Conservation (phyloP, 2,329 filamentous ascomycete species). For the Xylogone sp. region DNA sequence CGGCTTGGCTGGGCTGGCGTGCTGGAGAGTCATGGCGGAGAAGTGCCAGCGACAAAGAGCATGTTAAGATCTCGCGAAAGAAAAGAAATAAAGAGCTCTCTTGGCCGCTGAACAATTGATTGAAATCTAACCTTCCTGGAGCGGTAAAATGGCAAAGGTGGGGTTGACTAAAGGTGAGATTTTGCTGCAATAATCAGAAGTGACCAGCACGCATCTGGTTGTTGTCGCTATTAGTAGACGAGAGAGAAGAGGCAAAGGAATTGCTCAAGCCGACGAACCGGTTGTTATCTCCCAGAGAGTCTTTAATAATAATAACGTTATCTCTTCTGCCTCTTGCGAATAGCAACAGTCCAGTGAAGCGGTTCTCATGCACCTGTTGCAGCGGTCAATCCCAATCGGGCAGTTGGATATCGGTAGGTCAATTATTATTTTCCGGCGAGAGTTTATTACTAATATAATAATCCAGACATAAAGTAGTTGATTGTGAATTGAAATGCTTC, state of each 20-base stretch:
- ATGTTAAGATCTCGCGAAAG: too few relatives aligned
- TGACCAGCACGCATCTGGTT: too few relatives aligned
- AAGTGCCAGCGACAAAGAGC: not conserved
- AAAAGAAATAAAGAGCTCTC: too few relatives aligned
- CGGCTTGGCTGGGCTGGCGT: not conserved
- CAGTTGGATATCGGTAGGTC: not conserved
- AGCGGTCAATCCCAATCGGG: not conserved
- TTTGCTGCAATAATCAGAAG: too few relatives aligned
- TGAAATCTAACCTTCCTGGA: too few relatives aligned
- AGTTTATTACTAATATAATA: too few relatives aligned
- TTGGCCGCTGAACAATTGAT: too few relatives aligned
- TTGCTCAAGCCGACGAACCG: not conserved
- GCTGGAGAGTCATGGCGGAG: not conserved
- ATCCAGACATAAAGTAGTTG: too few relatives aligned
- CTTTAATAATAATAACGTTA: not conserved
- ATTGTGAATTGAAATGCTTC: too few relatives aligned
- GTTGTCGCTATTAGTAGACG: too few relatives aligned
- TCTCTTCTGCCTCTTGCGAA: not conserved
- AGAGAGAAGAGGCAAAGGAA: not conserved
- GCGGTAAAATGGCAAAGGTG: not conserved
- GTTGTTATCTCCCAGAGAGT: not conserved
- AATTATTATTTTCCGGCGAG: too few relatives aligned
- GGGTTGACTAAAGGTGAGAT: not conserved
- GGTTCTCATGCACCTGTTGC: not conserved
- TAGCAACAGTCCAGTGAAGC: not conserved